Evolutionary conservation across 202 grass and related monocot genomes (phyloP), one percentile per base, ranked within the genome.

Genomic region (Panicum virgatum): DNA sequence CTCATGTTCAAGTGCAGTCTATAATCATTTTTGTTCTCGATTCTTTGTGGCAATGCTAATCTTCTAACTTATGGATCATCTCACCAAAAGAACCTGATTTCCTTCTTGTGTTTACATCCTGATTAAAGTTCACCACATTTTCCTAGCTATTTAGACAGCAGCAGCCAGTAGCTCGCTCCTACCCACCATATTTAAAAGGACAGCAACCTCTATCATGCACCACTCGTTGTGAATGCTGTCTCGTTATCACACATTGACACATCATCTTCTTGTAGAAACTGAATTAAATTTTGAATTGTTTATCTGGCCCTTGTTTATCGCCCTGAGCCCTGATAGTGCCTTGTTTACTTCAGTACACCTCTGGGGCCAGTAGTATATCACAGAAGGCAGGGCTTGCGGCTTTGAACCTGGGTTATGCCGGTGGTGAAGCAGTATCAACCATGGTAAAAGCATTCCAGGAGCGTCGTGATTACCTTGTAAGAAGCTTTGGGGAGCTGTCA

Each of bases 381-480:
- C 94, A 97, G 78, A 97, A 97, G 89, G 94, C 94, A 76, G 91
- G 94, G 27, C 83, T 97, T 74, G 94, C 94, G 78, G 94, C 91
- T 79, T 86, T 97, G 62, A 92, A 88, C 78, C 83, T 97, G 59
- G 94, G 94, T 14, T 97, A 92, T 87, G 94, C 89, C 0, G 94
- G 94, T 37, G 94, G 94, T 75, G 94, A 94, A 87, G 87, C 91
- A n/a, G 89, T 97, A 71, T 83, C 91, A 36, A 80, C 92, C 19
- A 97, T 97, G 94, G 94, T 94, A 56, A 97, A 90, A 88, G 94
- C 94, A 82, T 97, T 97, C 76, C 85, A 89, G 79, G 91, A 94
- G 79, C 89, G 94, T 5, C 87, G 91, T 37, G 91, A 97, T 87
- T 94, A 92, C 87, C 87, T 97, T 67, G 83, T 97, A 38, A 90